These are phyloP conservation scores for Penicillium sp. DNA, from an alignment of 2,329 filamentous ascomycete species.

Conservation along the genomic window DNA sequence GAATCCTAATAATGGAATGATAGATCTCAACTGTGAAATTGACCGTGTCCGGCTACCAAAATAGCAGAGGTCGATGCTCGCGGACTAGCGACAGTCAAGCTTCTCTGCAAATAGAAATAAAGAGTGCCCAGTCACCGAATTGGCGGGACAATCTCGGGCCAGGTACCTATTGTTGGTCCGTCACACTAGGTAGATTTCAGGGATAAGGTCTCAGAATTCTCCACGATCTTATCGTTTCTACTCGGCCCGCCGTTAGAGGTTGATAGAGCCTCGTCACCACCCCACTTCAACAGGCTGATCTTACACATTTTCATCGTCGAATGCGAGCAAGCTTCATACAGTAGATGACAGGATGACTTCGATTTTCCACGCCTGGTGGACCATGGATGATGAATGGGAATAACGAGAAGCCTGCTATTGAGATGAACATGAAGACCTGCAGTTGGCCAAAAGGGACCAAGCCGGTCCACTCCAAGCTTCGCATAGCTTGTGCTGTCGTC, in stretches of 20 bases:
- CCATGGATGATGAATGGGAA: too few relatives aligned
- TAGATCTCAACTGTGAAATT: background rate
- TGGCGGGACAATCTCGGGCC: background rate
- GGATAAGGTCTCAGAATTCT: background rate
- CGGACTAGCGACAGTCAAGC: background rate
- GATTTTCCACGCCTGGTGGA: too few relatives aligned
- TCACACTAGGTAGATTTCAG: background rate
- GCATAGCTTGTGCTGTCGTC: background rate
- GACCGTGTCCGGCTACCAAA: background rate
- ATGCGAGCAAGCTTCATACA: background rate
- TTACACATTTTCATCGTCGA: background rate
- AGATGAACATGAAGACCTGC: background rate
- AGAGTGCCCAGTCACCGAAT: background rate
- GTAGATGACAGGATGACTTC: too few relatives aligned
- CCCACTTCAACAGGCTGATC: background rate
- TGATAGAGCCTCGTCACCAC: background rate
- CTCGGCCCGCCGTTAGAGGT: background rate
- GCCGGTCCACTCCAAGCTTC: background rate
- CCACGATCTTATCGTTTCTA: too few relatives aligned
- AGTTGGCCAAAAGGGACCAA: background rate
- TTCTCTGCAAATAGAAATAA: too few relatives aligned
- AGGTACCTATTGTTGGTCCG: background rate
- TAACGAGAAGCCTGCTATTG: background rate
- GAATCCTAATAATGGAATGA: background rate
- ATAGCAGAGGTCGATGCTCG: background rate